A percentile compares a stretch with the other conserved stretches of the same genome.
Conservation (phyloP, 305 asterid genomes). For the Rubia occidens region DNA sequence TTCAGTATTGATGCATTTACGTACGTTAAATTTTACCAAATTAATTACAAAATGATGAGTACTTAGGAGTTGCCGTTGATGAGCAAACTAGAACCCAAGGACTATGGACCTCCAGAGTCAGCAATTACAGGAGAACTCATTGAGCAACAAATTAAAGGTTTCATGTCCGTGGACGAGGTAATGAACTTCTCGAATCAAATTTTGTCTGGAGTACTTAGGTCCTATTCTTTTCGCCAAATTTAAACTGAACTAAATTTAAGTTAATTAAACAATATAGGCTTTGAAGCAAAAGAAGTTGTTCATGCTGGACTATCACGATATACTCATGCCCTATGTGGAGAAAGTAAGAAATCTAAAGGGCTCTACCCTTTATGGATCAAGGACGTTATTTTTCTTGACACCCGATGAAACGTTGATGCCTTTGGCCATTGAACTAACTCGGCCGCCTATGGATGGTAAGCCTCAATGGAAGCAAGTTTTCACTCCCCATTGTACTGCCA, state of each 20-base stretch:
- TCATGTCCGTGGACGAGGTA: constrained; percentile 54
- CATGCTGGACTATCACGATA: constrained; percentile 66
- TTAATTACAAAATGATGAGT: not conserved
- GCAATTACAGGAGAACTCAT: constrained; percentile 44
- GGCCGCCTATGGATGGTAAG: constrained; percentile 19
- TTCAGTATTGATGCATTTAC: no score
- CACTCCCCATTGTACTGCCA: constrained; percentile 17
- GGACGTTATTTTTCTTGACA: constrained; percentile 53
- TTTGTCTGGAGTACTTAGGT: not conserved
- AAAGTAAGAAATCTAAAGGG: constrained; percentile 47
- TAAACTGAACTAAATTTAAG: no score
- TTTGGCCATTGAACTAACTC: constrained; percentile 46
- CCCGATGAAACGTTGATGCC: constrained; percentile 44
- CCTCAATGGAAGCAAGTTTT: constrained; percentile 24
- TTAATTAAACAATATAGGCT: constrained; percentile 35
- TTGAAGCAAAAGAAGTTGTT: constrained; percentile 54
- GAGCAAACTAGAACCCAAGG: constrained; percentile 57
- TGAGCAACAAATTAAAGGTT: constrained; percentile 40
- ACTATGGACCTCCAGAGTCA: constrained; percentile 71
- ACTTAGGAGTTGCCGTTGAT: constrained; percentile 75
- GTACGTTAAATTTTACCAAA: not conserved
- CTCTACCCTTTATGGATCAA: constrained; percentile 60
- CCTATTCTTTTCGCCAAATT: no score
- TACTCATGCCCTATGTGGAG: constrained; percentile 54
- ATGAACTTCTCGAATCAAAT: not conserved